Evolutionary conservation across 192 early-diverging fungal genomes (phyloP).

Genomic region (Coemansia sp.): DNA sequence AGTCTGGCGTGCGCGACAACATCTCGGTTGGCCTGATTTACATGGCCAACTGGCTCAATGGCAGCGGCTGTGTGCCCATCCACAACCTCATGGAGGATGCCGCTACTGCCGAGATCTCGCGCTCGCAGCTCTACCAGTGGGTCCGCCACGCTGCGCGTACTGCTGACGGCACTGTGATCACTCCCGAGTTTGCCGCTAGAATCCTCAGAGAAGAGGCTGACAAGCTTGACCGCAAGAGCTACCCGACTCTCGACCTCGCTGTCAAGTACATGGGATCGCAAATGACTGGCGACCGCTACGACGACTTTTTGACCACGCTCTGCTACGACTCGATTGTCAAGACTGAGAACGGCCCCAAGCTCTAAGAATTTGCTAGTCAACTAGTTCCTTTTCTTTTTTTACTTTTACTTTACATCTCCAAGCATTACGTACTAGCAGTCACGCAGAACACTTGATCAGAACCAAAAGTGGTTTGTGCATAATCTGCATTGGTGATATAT

Average conservation of each 20-base stretch:
- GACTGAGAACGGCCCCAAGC: slow-evolving; percentile 40
- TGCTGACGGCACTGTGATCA: slow-evolving; percentile 79
- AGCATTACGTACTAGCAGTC: not conserved
- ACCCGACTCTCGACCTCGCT: slow-evolving; percentile 57
- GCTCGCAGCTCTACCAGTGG: slow-evolving; percentile 99
- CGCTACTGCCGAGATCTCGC: slow-evolving; percentile 97
- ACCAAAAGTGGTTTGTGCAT: not conserved
- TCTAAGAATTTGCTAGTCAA: slow-evolving; percentile 18
- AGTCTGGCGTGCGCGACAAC: slow-evolving; percentile 90
- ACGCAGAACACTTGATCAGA: not conserved
- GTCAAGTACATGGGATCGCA: slow-evolving; percentile 72
- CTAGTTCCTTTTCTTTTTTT: not conserved
- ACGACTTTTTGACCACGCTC: slow-evolving; percentile 93
- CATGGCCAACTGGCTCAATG: slow-evolving; percentile 96
- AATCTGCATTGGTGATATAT: not conserved
- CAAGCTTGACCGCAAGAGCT: slow-evolving; percentile 65
- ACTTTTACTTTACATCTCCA: not conserved
- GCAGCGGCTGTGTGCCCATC: slow-evolving; percentile 95
- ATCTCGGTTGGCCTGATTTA: slow-evolving; percentile 90
- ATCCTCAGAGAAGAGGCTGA: slow-evolving; percentile 90
- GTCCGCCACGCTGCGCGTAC: slow-evolving; percentile 84
- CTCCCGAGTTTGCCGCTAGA: slow-evolving; percentile 73
- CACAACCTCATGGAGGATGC: slow-evolving; percentile 99
- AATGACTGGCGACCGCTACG: slow-evolving; percentile 81
- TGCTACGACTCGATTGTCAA: slow-evolving; percentile 88